These are phyloP conservation scores for Wickerhamomyces sydowiorum DNA, from an alignment of 805 yeast species.

Conservation along the genomic window DNA sequence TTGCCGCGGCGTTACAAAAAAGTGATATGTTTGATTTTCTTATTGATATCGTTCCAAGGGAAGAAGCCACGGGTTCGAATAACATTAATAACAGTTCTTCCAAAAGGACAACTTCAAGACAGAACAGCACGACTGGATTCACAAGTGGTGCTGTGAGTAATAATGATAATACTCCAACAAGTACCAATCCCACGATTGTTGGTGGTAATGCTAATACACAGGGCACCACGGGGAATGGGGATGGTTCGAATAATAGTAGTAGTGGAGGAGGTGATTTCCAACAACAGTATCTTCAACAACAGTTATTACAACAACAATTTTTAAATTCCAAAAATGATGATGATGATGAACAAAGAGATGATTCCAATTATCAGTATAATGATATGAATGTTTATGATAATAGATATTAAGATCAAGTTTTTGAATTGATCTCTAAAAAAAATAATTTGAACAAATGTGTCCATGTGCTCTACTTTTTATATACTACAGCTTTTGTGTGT, in stretches of 20 bases:
- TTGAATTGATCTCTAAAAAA: neutral
- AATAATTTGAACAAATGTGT: too few relatives aligned
- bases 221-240: neutral
- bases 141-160: too few relatives aligned
- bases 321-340: neutral
- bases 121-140: neutral
- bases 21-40: conserved; percentile 96
- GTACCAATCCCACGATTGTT: neutral
- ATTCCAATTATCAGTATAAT: conserved; percentile 1
- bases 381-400: conserved; percentile 4
- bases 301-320: conserved; percentile 1
- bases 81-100: conserved; percentile 3
- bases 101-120: neutral
- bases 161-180: too few relatives aligned
- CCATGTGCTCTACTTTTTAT: too few relatives aligned
- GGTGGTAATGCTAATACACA: neutral
- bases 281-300: neutral
- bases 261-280: neutral
- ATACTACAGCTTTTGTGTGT: neutral
- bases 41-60: conserved; percentile 93
- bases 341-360: neutral
- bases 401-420: neutral
- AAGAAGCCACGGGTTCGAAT: conserved; percentile 40
- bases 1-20: conserved; percentile 90
- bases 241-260: neutral